phyloP scores from a whole-genome alignment of 1,139 yeast genomes.

The Pichia sp. region DNA sequence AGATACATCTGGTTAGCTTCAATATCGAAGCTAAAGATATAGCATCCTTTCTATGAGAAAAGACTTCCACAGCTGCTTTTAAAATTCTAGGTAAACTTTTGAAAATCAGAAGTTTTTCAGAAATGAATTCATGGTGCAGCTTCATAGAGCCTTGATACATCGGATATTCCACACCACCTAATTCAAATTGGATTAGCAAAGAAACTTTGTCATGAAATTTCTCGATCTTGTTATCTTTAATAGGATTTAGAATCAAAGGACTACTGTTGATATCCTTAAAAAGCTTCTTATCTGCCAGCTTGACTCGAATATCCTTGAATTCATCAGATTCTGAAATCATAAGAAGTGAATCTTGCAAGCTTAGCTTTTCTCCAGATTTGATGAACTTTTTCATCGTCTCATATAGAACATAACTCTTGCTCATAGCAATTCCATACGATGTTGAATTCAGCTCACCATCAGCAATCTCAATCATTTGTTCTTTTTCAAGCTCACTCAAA shows the following conservation, averaged over 20 bases:
- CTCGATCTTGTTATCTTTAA: conserved; percentile 26
- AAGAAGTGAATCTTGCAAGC: conserved; percentile 30
- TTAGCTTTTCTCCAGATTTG: conserved; percentile 16
- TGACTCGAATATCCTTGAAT: conserved; percentile 37
- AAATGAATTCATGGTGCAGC: conserved; percentile 36
- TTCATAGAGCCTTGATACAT: conserved; percentile 37
- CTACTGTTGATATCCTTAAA: conserved; percentile 40
- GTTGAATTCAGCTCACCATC: conserved; percentile 32
- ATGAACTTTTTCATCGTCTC: conserved; percentile 40
- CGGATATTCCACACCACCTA: conserved; percentile 46
- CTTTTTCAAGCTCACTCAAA: conserved; percentile 31
- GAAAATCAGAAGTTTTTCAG: conserved; percentile 40
- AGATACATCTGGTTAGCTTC: conserved; percentile 36
- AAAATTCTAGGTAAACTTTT: conserved; percentile 39
- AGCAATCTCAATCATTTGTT: conserved; percentile 29
- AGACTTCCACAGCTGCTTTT: conserved; percentile 43
- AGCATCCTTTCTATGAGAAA: conserved; percentile 38
- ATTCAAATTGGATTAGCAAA: conserved; percentile 42
- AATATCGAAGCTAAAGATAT: conserved; percentile 37
- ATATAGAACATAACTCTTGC: conserved; percentile 42
- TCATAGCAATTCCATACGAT: conserved; percentile 42
- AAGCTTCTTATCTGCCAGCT: conserved; percentile 41
- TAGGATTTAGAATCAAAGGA: conserved; percentile 36
- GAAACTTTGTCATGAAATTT: conserved; percentile 35
- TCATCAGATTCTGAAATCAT: conserved; percentile 38